Base-by-base conservation (phyloP, 495 filamentous ascomycete species). In the Thozetella sp. region DNA sequence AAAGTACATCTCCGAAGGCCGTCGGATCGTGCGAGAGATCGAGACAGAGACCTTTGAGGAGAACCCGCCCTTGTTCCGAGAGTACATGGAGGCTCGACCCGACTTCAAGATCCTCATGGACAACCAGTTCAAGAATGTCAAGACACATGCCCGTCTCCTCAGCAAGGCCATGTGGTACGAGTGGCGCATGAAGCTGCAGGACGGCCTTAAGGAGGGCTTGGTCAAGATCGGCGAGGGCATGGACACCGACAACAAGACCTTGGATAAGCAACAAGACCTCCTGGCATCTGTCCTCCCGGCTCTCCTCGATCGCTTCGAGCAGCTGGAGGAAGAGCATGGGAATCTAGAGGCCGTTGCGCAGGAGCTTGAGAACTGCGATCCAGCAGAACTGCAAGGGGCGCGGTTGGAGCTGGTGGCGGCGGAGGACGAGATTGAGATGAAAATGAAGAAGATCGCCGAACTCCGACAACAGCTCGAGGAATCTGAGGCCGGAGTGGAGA, bases 101-200 rank as follows among this genome's bases (percentile, higher is more conserved):
- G 90, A 95, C 53, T 82, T 96, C 61, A 90, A 88, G 64, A 71
- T 84, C 1, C 81, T 95, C 51, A 93, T 99, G 89, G 94, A 99
- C 73, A 93, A 90, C 59, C 95, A 98, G 69, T 94, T 99, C 75
- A 93, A 94, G 70, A 96, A 97, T 61, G 88, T 96, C 67, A 97
- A 97, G 77, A 96, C 92, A 0, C 88, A 97, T 69, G 90, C 96
- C 2, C 80, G 96, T 43, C 79, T 96, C 3, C 82, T 91, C 13
- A 97, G 93, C 76, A 97, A 97, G 69, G 92, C 86, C 37, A 93
- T 92, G 72, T 99, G 96, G 96, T 98, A 99, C 69, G 89, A 93
- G 67, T 99, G 96, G 96, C 90, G 96, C 27, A 93, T 90, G 86
- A 92, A 92, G 64, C 84, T 97, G 24, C 86, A 97, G 13, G 88